Evolutionary conservation across 73 alveolate genomes (phyloP), one percentile per base, ranked within the genome.

Genomic region (Breviolum minutum): DNA sequence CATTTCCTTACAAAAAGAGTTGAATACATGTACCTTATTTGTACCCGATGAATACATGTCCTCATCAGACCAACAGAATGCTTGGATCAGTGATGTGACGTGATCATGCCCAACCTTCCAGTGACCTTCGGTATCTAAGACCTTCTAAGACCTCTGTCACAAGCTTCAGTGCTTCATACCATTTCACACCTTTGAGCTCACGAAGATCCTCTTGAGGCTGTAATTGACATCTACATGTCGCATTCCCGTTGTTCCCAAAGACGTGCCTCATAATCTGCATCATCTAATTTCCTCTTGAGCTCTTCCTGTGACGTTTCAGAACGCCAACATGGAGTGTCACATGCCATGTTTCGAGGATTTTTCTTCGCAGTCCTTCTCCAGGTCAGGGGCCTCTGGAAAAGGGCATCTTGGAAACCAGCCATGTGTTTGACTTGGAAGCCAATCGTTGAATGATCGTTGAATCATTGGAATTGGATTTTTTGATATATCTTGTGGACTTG

Each of bases 331-430:
- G 63, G 64, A 13, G 81, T 63, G 63, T 27, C 11, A 12, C 7
- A 14, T 11, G 30, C 66, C 89, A 11, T 80, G 64, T 32, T 6
- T 68, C 9, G 85, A 54, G 6, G 26, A 24, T 14, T 2, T 27
- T 9, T 76, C 9, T n/a, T 80, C 14, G 69, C 32, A 29, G 12
- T 27, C 89, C 89, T 83, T 83, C 76, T 83, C 92, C 60, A 83
- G 92, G 92, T 83, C 92, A 20, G 92, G 92, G 22, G 61, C 92
- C 92, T 83, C 62, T 60, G 8, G 13, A 64, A 26, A 11, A 66
- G 74, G 74, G 74, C 74, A 13, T 66, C 17, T 66, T 66, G 11
- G 74, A 13, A 13, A 17, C 17, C 24, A 17, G 11, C 24, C 74
- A 17, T 66, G 87, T 79, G 7, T 8, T 20, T n/a, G 68, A 32